Evolutionary conservation across 345 rosid genomes (phyloP).

Genomic region (Boechera stricta): DNA sequence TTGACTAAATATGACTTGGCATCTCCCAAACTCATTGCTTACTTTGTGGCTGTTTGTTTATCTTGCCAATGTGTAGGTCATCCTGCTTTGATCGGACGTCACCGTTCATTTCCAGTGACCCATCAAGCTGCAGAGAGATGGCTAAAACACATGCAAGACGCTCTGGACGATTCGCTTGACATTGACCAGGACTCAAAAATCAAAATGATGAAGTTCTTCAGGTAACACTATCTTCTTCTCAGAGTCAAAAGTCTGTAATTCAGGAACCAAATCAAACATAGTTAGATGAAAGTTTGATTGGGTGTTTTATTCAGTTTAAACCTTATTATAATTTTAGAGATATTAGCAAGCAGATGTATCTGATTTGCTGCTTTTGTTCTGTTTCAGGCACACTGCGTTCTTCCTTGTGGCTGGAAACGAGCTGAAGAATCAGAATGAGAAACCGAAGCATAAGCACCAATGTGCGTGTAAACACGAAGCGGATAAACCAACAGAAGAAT

Average conservation of each 20-base stretch:
- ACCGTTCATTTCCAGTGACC: constrained; percentile 84
- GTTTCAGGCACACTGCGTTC: constrained; percentile 83
- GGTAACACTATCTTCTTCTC: constrained; percentile 47
- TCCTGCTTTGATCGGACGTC: constrained; percentile 89
- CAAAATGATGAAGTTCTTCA: constrained; percentile 86
- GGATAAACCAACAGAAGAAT: constrained; percentile 48
- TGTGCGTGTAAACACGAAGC: constrained; percentile 58
- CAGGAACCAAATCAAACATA: not conserved
- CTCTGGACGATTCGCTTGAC: constrained; percentile 63
- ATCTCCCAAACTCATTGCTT: constrained; percentile 20
- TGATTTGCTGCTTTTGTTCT: not conserved
- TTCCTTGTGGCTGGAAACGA: constrained; percentile 95
- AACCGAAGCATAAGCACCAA: constrained; percentile 36
- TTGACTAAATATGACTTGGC: constrained; percentile 33
- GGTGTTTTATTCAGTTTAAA: not conserved
- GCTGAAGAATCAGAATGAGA: constrained; percentile 60
- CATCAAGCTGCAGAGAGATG: constrained; percentile 89
- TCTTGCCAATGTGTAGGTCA: constrained; percentile 56
- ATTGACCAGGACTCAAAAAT: constrained; percentile 73
- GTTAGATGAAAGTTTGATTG: constrained; percentile 8
- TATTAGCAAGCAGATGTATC: not conserved
- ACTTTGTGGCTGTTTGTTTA: not conserved
- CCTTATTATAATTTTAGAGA: not conserved
- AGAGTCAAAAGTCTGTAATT: not conserved
- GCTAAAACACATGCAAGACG: constrained; percentile 85